phyloP scores from a whole-genome alignment of 192 early-diverging fungal genomes.

The Backusella australiensis region DNA sequence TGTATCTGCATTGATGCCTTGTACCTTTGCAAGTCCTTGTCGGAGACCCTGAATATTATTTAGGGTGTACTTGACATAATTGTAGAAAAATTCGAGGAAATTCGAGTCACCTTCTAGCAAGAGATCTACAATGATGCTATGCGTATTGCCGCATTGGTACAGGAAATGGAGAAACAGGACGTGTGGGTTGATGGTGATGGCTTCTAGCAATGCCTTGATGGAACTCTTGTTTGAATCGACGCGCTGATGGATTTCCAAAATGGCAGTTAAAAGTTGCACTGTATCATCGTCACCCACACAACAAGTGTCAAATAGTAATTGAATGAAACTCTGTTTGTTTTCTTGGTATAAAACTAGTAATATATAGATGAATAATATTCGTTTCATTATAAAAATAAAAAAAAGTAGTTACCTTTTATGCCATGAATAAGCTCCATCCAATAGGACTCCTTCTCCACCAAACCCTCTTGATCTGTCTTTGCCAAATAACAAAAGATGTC shows the following conservation, averaged over 20 bases:
- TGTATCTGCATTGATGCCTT: neutral
- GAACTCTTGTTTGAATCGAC: neutral
- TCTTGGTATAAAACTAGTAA: neutral
- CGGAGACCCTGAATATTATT: neutral
- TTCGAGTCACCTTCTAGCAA: conserved; percentile 24
- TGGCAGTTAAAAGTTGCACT: conserved; percentile 8
- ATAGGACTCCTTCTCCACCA: neutral
- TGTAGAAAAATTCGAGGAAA: conserved; percentile 24
- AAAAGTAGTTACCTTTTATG: conserved; percentile 18
- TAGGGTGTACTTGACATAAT: conserved; percentile 22
- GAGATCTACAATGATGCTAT: conserved; percentile 32
- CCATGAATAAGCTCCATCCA: neutral
- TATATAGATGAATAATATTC: neutral
- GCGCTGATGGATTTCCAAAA: conserved; percentile 3
- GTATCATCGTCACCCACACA: conserved; percentile 28
- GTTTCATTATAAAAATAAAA: neutral
- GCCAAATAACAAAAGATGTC: neutral
- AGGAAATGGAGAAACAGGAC: conserved; percentile 26
- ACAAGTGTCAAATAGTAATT: conserved; percentile 13
- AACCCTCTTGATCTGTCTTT: neutral
- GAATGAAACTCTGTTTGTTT: neutral
- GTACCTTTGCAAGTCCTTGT: neutral
- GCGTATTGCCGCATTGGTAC: conserved; percentile 6
- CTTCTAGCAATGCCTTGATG: neutral
- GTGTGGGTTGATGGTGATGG: conserved; percentile 21